Evolutionary conservation across 345 rosid genomes (phyloP).

Genomic region (Passiflora organensis): DNA sequence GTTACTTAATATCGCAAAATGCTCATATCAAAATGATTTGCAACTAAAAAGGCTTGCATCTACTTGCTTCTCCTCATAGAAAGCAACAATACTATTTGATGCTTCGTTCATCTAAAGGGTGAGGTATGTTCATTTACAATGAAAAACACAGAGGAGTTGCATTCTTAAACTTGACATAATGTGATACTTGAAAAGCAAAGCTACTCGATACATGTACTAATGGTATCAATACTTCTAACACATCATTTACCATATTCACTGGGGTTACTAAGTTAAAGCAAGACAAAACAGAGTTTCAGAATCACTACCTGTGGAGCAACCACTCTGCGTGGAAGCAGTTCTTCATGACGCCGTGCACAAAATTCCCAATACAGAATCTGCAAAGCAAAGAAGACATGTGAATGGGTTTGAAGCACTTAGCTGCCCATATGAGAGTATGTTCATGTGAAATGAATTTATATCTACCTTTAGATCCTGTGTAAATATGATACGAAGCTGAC

Average conservation of each 20-base stretch:
- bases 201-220: too few relatives aligned
- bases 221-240: not conserved
- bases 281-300: conserved; percentile 8
- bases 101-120: too few relatives aligned
- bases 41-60: too few relatives aligned
- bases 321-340: conserved; percentile 89
- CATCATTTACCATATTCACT: not conserved
- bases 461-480: conserved; percentile 85
- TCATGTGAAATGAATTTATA: conserved; percentile 9
- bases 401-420: conserved; percentile 6
- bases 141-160: too few relatives aligned
- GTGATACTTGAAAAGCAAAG: too few relatives aligned
- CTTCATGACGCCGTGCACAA: conserved; percentile 90
- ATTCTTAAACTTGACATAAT: too few relatives aligned
- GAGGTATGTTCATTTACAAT: too few relatives aligned
- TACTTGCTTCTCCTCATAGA: too few relatives aligned
- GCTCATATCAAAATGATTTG: not conserved
- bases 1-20: not conserved
- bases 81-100: too few relatives aligned
- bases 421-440: not conserved
- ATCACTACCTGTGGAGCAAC: conserved; percentile 85
- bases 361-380: conserved; percentile 98
- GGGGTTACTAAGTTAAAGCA: not conserved
- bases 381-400: not conserved
- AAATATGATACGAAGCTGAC: conserved; percentile 85